These are phyloP conservation scores for Gnomoniopsis sp. DNA, from an alignment of 2,329 filamentous ascomycete species.

Conservation along the genomic window DNA sequence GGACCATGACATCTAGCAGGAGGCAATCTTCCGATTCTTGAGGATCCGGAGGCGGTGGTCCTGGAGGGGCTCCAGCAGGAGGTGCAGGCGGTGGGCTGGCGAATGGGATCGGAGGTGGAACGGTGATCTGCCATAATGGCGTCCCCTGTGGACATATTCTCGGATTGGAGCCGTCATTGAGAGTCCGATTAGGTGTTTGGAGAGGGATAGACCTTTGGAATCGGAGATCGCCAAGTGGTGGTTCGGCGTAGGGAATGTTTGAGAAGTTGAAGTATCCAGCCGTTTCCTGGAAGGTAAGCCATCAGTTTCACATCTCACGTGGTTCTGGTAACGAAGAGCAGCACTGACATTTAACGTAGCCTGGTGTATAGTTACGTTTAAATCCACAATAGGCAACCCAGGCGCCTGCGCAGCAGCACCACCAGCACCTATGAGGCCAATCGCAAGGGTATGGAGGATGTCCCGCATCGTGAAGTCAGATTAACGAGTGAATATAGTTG, in stretches of 20 bases:
- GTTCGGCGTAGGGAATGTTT: neutral
- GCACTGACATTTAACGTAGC: neutral
- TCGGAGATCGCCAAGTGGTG: neutral
- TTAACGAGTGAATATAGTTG: too few species aligned
- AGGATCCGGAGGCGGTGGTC: neutral
- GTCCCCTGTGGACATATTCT: neutral
- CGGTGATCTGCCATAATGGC: neutral
- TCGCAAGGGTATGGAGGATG: neutral
- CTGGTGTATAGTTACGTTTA: neutral
- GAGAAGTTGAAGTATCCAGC: constrained; percentile 1
- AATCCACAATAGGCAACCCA: neutral
- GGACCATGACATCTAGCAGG: constrained; percentile 44
- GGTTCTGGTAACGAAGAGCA: neutral
- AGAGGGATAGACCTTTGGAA: neutral
- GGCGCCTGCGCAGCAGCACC: neutral
- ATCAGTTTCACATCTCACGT: neutral
- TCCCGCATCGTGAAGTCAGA: neutral
- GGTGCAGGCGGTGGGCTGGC: neutral
- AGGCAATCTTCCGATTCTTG: constrained; percentile 41
- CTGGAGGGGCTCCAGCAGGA: neutral
- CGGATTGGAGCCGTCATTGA: neutral
- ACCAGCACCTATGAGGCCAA: neutral
- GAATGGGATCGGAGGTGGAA: neutral
- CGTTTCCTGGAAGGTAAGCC: neutral
- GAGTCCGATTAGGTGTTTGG: neutral